Base-by-base conservation (phyloP, 345 rosid species). In the Hypericum perforatum region DNA sequence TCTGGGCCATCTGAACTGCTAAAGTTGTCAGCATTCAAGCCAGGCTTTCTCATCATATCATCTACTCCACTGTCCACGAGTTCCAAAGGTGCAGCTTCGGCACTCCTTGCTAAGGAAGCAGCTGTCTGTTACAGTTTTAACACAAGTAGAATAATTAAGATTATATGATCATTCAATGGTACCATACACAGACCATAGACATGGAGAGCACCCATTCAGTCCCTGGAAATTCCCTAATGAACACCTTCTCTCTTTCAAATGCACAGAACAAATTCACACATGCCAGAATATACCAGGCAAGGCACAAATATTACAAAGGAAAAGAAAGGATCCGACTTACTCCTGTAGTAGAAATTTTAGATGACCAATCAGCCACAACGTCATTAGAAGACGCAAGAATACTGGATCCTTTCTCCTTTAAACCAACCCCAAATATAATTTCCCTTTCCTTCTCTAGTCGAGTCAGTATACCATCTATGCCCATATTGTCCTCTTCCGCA, bases 401-500 rank as follows among this genome's bases (percentile, higher is more conserved):
- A 58, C 8, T 62, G 44, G 52, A 73, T 44, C 59, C 79, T 68
- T 69, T 78, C 58, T 60, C 79, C 39, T 71, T 72, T 62, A 75
- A 73, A 68, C 70, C 74, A 56, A 79, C 53, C 61, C 94, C 89
- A 12, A 85, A 73, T 44, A 72, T 76, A 41, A 62, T 53, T 70
- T 80, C 82, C 77, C 96, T 79, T 66, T 92, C 90, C 70, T 75
- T 87, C 77, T 88, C 90, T 65, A 92, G 63, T 45, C 94, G 78
- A 41, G 64, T 77, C 62, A 92, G 68, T 64, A 92, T 82, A 49
- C 98, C 98, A 62, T 83, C 86, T 61, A 88, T 70, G 45, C 98
- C 98, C 60, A 76, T 75, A 55, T 75, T 76, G 54, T 69, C 71
- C 54, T 58, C 62, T 6, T 13, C 56, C 32, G 62, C 66, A 13